Base-by-base conservation (phyloP, 169 alveolate species). In the Eimeria praecox region DNA sequence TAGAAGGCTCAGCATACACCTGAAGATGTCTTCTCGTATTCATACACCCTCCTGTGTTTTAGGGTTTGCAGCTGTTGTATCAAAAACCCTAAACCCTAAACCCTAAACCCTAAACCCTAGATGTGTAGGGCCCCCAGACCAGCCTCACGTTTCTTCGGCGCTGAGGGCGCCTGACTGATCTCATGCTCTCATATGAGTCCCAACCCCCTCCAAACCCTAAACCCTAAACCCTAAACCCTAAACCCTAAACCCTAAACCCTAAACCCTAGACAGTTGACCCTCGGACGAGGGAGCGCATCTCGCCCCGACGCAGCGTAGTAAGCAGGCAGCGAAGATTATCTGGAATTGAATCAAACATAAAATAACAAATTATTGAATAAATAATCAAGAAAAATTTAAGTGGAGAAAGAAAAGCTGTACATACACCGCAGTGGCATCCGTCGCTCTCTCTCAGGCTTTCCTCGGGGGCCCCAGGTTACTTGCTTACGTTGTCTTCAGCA, bases 81-180 rank as follows among this genome's bases (percentile, higher is more conserved):
- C n/a, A 4, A 5, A 20, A 69, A 69, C 82, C 82, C 82, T 69
- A 69, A 69, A 69, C 82, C 82, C 82, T 73, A 73, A n/a, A 73
- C 85, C 54, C 56, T 73, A 73, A 73, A 73, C 85, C 85, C 85
- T 73, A 12, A 73, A 73, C 54, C 85, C 85, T 73, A 35, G 54
- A 73, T n/a, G n/a, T n/a, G n/a, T n/a, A n/a, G n/a, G 54, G 85
- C 54, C 3, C 27, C 27, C 52, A 30, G n/a, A 12, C 22, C 27
- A 73, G 56, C 46, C 46, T 42, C 54, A 3, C 2, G 85, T 27
- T 42, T 1, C 54, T 73, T 30, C 54, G 54, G 85, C 85, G 46
- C 85, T 73, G 49, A 73, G 4, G 54, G 54, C 85, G 56, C 56
- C 85, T 16, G 56, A 14, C 30, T 24, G 14, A 73, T 3, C 35